Evolutionary conservation across 169 alveolate genomes (phyloP), one percentile per base, ranked within the genome.

Genomic region (Plasmodium falciparum): DNA sequence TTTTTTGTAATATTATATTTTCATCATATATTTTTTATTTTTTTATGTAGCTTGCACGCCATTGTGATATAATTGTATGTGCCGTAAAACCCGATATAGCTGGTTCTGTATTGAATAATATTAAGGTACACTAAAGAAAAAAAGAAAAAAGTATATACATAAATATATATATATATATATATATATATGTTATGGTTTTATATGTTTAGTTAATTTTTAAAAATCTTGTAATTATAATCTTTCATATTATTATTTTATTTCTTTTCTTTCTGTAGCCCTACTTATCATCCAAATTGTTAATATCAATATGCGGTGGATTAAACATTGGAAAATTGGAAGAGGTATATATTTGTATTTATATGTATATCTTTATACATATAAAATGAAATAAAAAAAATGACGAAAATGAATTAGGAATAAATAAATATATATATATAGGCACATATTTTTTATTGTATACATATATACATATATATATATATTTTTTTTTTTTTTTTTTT

Each of bases 21-120:
- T 39, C 11, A 39, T 39, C 8, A 39, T 39, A 39, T 39, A 62
- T 6, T 7, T 22, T 39, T 66, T 66, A 29, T 66, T 50, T 63
- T 52, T 62, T 26, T 49, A 3, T 29, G 54, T 73, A 83, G 91
- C 22, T 83, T 17, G 66, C 73, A 20, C 17, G 52, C 7, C 29
- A 47, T 17, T 86, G 92, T 22, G 76, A 86, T 15, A 43, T 86
- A 86, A 86, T 86, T 49, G 69, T 86, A 26, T 50, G 73, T 29
- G 92, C 92, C 11, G 92, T 86, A 22, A 86, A 86, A 54, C 92
- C 92, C 61, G 72, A 86, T 66, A 15, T 86, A 20, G 92, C 92
- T 12, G 26, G 29, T 49, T 47, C 50, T 12, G 92, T 86, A 3
- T 58, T 86, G 8, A 49, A 17, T 22, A 85, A 83, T 45, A 71